phyloP scores from a whole-genome alignment of 2,329 filamentous ascomycete genomes.

The Alternaria angustiovoidea region DNA sequence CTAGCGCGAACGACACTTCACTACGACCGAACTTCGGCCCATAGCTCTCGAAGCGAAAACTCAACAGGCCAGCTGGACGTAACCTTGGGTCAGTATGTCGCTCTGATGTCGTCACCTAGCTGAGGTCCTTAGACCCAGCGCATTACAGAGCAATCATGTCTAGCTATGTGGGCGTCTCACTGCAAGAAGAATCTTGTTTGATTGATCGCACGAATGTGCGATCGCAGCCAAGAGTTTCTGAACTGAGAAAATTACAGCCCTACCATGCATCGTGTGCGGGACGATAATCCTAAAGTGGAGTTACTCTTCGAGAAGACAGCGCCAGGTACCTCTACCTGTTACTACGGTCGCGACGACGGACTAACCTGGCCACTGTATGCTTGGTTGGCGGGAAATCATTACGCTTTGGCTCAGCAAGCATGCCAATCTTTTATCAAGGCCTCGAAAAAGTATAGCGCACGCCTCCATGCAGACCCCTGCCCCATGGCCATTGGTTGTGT shows the following conservation, averaged over 20 bases:
- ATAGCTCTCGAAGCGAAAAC: constrained; percentile 4
- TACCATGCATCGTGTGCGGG: constrained; percentile 17
- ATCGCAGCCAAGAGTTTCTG: neutral
- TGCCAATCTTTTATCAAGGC: constrained; percentile 44
- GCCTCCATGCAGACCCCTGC: constrained; percentile 36
- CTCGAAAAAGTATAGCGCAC: constrained; percentile 36
- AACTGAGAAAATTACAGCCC: constrained; percentile 19
- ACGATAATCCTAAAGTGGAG: constrained; percentile 21
- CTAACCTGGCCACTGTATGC: constrained; percentile 30
- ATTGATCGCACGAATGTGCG: neutral
- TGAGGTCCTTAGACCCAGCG: neutral
- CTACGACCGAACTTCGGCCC: constrained; percentile 33
- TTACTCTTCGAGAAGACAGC: constrained; percentile 12
- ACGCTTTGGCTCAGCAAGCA: constrained; percentile 17
- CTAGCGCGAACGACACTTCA: constrained; percentile 20
- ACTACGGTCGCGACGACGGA: constrained; percentile 30
- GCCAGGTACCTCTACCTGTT: constrained; percentile 12
- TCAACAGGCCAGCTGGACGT: constrained; percentile 14
- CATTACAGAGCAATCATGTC: neutral
- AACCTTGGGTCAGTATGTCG: constrained; percentile 3
- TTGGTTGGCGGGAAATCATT: constrained; percentile 11
- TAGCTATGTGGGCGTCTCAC: neutral
- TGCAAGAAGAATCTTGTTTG: neutral
- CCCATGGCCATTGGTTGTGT: constrained; percentile 26
- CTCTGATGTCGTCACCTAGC: constrained; percentile 8